Evolutionary conservation across 2,329 filamentous ascomycete genomes (phyloP).

Genomic region (Waltergamsia citrina): DNA sequence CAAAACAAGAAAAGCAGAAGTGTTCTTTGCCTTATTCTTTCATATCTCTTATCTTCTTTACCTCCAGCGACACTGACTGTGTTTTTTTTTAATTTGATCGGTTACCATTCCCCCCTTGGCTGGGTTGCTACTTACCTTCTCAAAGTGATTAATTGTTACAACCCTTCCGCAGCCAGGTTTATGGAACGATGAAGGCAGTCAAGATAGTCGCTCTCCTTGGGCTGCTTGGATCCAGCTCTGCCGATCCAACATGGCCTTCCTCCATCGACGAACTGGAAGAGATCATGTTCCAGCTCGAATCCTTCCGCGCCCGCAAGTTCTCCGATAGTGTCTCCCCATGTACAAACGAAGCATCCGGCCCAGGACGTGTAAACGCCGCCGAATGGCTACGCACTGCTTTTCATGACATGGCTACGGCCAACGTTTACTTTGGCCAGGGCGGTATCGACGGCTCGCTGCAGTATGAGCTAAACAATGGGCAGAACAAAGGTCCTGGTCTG

Average conservation of each 20-base stretch:
- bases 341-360: constrained; percentile 38
- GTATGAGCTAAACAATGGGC: constrained; percentile 44
- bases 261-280: constrained; percentile 50
- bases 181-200: constrained; percentile 2
- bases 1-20: too few species aligned
- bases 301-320: constrained; percentile 45
- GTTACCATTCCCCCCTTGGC: too few species aligned
- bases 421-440: constrained; percentile 34
- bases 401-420: constrained; percentile 51
- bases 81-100: too few species aligned
- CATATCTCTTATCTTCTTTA: too few species aligned
- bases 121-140: too few species aligned
- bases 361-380: constrained; percentile 47
- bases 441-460: constrained; percentile 52
- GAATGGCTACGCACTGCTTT: constrained; percentile 54
- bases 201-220: constrained; percentile 24
- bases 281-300: constrained; percentile 44
- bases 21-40: too few species aligned
- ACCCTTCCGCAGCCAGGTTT: too few species aligned
- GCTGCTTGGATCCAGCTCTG: constrained; percentile 20
- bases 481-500: constrained; percentile 49
- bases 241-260: constrained; percentile 52
- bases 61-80: too few species aligned
- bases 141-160: too few species aligned
- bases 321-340: constrained; percentile 48